These are phyloP conservation scores for Auricularia cornea DNA, from an alignment of 768 basidiomycete genomes.

Conservation along the genomic window DNA sequence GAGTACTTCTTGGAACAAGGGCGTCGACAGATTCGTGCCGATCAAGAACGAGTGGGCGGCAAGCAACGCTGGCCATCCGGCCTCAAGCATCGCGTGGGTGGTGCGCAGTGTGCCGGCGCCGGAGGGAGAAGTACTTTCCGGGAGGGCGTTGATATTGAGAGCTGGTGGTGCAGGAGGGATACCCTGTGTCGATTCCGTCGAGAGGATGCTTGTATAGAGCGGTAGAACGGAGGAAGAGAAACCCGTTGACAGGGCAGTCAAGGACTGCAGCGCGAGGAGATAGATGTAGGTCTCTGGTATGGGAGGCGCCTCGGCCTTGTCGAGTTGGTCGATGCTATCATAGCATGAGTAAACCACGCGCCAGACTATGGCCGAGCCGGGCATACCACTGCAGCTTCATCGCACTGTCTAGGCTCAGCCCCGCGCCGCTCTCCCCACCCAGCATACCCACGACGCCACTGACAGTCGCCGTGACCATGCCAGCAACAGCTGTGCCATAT, in stretches of 20 bases:
- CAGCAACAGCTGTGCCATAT: conserved; percentile 65
- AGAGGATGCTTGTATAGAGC: conserved; percentile 53
- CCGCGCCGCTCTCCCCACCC: conserved; percentile 46
- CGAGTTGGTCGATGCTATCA: conserved; percentile 88
- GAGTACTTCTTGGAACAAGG: conserved; percentile 82
- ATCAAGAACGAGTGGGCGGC: conserved; percentile 87
- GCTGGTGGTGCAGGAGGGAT: conserved; percentile 64
- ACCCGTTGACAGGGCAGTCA: conserved; percentile 80
- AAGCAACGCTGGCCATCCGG: conserved; percentile 87
- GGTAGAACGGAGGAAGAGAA: conserved; percentile 67
- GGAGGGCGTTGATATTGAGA: conserved; percentile 50
- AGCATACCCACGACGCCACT: conserved; percentile 85
- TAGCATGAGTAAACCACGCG: conserved; percentile 8
- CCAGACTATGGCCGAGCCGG: too few relatives aligned
- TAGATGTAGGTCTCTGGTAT: conserved; percentile 94
- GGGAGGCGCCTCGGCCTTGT: conserved; percentile 90
- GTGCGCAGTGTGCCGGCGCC: conserved; percentile 37
- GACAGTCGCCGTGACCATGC: conserved; percentile 77
- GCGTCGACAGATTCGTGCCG: conserved; percentile 83
- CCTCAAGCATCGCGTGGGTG: conserved; percentile 72
- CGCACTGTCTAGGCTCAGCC: conserved; percentile 56
- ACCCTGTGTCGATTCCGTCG: conserved; percentile 44
- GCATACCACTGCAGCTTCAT: conserved; percentile 95
- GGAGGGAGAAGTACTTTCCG: conserved; percentile 44
- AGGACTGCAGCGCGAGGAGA: conserved; percentile 81